Base-by-base conservation (phyloP, 1,139 yeast genomes). In the Zygosaccharomyces sapae region DNA sequence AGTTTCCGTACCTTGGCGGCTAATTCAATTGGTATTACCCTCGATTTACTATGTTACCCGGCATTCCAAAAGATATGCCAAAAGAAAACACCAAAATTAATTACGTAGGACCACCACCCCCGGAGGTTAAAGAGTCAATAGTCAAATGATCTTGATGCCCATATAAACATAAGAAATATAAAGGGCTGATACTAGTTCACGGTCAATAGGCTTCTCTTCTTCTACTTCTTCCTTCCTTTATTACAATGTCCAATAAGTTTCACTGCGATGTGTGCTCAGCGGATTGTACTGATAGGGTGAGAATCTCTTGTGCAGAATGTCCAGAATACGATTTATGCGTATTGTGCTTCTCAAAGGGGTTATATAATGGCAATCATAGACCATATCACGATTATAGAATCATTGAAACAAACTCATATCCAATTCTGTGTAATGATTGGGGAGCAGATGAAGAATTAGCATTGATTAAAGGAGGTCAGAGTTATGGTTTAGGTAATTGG, bases 361-460 rank as follows among this genome's bases (percentile, higher is more conserved):
- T 79, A 18, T 71, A 80, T 27, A 79, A 94, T 3, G 94, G 88
- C 1, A 83, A 80, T 55, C 99, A 92, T 69, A 82, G 88, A 66
- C 97, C 98, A 24, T 87, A 83, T 79, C 99, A 92, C 65, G 95
- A 87, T 64, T 92, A 92, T 67, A 78, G 82, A 61, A 86, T 92
- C 22, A 84, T 92, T 37, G 98, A 92, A 66, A 96, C 94, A 58
- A 92, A 90, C 62, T 86, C 96, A 4, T 92, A 88, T 62, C 98
- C 99, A 0, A 86, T 94, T 19, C 84, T 92, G 57, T 86, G 81
- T 46, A 79, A 77, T 47, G 92, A 85, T 44, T 92, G 99, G 99
- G 98, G 98, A 29, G 98, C 98, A 0, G 98, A 92, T 67, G 99
- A 92, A 66, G 99, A 92, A 66, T 65, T 90, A 51, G 72, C 88